Conservation (phyloP, 2,329 filamentous ascomycete species). For the Exophiala oligosperma region DNA sequence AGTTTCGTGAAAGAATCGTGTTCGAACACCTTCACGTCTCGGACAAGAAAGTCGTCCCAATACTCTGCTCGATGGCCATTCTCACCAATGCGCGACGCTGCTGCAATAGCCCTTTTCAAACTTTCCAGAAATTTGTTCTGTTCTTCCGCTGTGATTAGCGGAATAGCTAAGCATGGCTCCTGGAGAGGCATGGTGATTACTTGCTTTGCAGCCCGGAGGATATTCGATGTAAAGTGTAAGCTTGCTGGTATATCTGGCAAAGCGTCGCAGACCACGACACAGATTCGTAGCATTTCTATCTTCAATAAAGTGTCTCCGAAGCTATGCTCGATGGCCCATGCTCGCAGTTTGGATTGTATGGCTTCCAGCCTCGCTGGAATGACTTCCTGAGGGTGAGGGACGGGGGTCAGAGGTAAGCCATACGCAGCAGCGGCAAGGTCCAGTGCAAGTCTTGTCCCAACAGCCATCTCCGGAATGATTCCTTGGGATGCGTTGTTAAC, state of each 20-base stretch:
- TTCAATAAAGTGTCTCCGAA: constrained; percentile 82
- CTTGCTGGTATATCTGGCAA: constrained; percentile 89
- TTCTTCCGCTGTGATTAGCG: constrained; percentile 62
- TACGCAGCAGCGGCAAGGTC: constrained; percentile 43
- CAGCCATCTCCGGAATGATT: constrained; percentile 31
- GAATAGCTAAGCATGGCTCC: constrained; percentile 33
- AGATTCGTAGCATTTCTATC: constrained; percentile 81
- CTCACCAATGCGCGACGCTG: constrained; percentile 74
- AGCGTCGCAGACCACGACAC: constrained; percentile 91
- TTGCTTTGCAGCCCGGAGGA: constrained; percentile 74
- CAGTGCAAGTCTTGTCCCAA: constrained; percentile 44
- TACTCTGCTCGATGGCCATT: constrained; percentile 75
- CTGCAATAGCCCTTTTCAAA: constrained; percentile 76
- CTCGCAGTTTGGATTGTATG: constrained; percentile 14
- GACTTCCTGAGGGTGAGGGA: constrained; percentile 1
- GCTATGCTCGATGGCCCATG: constrained; percentile 32
- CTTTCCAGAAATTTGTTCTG: constrained; percentile 82
- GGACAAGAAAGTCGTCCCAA: constrained; percentile 94
- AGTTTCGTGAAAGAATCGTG: constrained; percentile 61
- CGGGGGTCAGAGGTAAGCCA: constrained; percentile 36
- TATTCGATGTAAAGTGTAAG: constrained; percentile 79
- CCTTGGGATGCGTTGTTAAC: constrained; percentile 53
- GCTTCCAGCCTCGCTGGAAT: constrained; percentile 9
- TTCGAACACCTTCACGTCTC: constrained; percentile 70
- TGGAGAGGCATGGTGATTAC: constrained; percentile 69